Evolutionary conservation across 345 rosid genomes (phyloP).

Genomic region (Arabis hirsuta): DNA sequence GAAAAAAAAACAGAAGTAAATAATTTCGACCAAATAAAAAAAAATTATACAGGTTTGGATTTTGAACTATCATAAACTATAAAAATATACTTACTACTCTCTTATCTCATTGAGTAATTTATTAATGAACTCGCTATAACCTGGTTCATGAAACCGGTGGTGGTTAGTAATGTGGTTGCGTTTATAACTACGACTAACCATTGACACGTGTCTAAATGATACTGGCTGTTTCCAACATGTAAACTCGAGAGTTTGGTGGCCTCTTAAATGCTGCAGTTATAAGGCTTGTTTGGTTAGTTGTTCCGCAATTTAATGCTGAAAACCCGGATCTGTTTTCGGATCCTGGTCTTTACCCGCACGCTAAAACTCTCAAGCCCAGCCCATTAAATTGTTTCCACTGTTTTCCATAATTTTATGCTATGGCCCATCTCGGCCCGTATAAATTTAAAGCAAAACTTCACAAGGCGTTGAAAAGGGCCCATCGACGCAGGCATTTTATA

Average conservation of each 20-base stretch:
- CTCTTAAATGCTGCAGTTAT: conserved; percentile 17
- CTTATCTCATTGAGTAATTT: no score
- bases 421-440: not conserved
- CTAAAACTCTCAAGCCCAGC: not conserved
- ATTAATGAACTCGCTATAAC: no score
- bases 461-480: not conserved
- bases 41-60: no score
- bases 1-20: not conserved
- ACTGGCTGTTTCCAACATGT: not conserved
- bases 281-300: conserved; percentile 12
- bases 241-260: conserved; percentile 31
- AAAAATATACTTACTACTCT: no score
- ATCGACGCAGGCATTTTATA: not conserved
- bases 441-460: not conserved
- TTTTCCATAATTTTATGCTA: not conserved
- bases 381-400: not conserved
- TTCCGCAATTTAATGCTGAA: conserved; percentile 10
- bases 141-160: conserved; percentile 24
- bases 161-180: conserved; percentile 13
- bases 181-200: conserved; percentile 22
- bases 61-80: no score
- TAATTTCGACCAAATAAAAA: not conserved
- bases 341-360: not conserved
- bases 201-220: not conserved
- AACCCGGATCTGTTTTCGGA: not conserved